Conservation (phyloP, 257 asterid species). For the Haberlea rhodopensis region DNA sequence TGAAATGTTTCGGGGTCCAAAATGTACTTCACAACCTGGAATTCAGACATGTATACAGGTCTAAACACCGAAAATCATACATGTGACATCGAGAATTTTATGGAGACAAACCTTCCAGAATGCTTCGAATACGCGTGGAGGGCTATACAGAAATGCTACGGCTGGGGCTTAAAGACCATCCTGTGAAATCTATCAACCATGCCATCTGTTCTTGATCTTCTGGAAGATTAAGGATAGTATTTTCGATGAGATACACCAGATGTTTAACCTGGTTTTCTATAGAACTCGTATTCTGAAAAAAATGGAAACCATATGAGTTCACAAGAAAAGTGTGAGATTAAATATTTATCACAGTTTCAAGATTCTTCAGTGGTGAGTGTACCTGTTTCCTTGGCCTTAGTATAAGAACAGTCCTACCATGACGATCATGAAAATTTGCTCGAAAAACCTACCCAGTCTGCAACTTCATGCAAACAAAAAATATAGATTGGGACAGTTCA, state of each 20-base stretch:
- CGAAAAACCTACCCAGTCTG: slow-evolving; percentile 81
- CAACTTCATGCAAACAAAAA: slow-evolving; percentile 65
- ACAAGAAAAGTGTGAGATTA: neutral
- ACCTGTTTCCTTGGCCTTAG: slow-evolving; percentile 94
- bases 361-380: slow-evolving; percentile 7
- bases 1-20: slow-evolving; percentile 80
- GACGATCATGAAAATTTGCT: slow-evolving; percentile 82
- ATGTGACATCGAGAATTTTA: neutral
- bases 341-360: slow-evolving; percentile 15
- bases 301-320: neutral
- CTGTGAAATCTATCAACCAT: slow-evolving; percentile 91
- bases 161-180: slow-evolving; percentile 84
- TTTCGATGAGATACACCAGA: slow-evolving; percentile 84
- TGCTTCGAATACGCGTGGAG: slow-evolving; percentile 87
- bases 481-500: slow-evolving; percentile 13
- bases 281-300: slow-evolving; percentile 73
- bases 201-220: slow-evolving; percentile 94
- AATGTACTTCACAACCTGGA: slow-evolving; percentile 89
- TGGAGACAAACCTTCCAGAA: slow-evolving; percentile 81
- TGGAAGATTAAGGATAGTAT: slow-evolving; percentile 88
- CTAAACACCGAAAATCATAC: neutral
- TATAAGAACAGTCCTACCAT: slow-evolving; percentile 83
- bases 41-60: neutral
- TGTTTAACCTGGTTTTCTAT: slow-evolving; percentile 82
- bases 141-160: slow-evolving; percentile 74